Evolutionary conservation across 345 rosid species (phyloP), one percentile per base, ranked within the genome.

Genomic region (Heritiera fomes): DNA sequence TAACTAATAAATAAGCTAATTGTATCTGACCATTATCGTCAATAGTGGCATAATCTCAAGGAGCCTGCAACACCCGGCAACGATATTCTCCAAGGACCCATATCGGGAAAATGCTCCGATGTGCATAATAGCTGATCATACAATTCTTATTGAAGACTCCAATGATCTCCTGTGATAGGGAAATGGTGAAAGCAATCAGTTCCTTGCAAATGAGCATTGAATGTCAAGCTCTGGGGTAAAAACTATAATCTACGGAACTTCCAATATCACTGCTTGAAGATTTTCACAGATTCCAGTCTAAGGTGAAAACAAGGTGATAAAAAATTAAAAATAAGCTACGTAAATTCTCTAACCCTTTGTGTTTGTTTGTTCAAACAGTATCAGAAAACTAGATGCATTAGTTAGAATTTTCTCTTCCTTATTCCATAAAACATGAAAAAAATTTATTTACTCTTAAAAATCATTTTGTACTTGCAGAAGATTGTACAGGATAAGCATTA

Each of bases 71-170:
- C 38, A 69, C 56, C 6, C 79, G 74, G 43, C 55, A 30, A 1
- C 28, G 64, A 43, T 82, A 85, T 71, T 82, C 85, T 63, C 85
- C 85, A 40, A 82, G 66, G 8, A 83, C 87, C 85, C 83, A 81
- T 6, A 82, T 79, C 17, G 81, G 81, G n/a, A 84, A 84, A 45
- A 79, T 79, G 73, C 53, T 64, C 41, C 80, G 17, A 70, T 79
- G 82, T 1, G 83, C 83, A 0, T 80, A 55, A 53, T 79, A 85
- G 30, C 75, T 67, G 18, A 82, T 77, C 85, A 77, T 77, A 9
- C 81, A 80, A 32, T 82, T 82, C 78, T 34, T 85, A 23, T 77
- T 82, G 80, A 85, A 82, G 7, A 82, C 85, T 68, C 87, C 87
- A 81, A 80, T 76, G 61, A 82, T 82, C 76, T 79, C 83, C 85